Evolutionary conservation across 208 protist genomes (phyloP), one percentile per base, ranked within the genome.

Genomic region (Novymonas esmeraldas): DNA sequence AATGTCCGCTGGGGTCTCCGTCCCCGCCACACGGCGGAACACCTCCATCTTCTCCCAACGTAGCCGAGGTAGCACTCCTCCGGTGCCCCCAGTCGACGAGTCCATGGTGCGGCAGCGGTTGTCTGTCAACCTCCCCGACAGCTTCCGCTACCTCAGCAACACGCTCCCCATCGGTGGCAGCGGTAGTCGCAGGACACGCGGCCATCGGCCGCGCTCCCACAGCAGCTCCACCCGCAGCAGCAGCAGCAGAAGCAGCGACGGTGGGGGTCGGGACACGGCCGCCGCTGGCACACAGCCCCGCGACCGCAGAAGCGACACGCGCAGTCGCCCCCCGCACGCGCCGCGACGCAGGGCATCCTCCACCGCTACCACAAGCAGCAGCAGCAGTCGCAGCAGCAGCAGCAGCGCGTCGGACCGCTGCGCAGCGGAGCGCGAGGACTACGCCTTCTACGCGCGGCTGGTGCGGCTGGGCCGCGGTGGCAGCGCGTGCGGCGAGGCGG

Each of bases 71-170:
- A 29, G 18, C 18, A 18, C 41, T 5, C 6, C 3, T 2, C 9
- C 38, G 2, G 38, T 46, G 22, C 65, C 14, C 6, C 65, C 57
- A 24, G 64, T 72, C 48, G 59, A 41, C 57, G 66, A 72, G 48
- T 64, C 57, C 6, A 72, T 72, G 66, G 66, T 72, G 28, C 66
- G 66, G 6, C 56, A 72, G 36, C 66, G 33, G 11, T 56, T 72
- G 56, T 72, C 66, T n/a, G 66, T 38, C 18, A 72, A 64, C 57
- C 57, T 72, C 26, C 66, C 57, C 6, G 26, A 59, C 56, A 44
- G 46, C 45, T 64, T 64, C 66, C 24, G 57, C 48, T 64, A 64
- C 66, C 66, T n/a, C n/a, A n/a, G 24, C 46, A 72, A 36, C 57
- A 63, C 66, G 22, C 24, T 56, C 2, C 42, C 44, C 7, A 71